These are phyloP conservation scores for Oxyria digyna DNA, from an alignment of 148 eudicot genomes.

Conservation along the genomic window DNA sequence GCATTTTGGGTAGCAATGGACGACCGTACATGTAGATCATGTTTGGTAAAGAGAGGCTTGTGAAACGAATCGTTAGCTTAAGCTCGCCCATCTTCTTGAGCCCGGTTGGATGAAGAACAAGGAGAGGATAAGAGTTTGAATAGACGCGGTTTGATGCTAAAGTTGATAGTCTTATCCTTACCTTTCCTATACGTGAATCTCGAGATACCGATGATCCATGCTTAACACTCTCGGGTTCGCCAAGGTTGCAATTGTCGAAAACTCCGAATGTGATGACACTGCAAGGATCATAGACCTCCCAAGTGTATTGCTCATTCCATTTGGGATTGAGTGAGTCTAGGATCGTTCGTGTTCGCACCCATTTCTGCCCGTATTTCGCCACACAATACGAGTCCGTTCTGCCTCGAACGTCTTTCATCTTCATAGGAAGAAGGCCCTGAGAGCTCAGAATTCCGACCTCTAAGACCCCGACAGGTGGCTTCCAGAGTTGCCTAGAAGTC, in stretches of 20 bases:
- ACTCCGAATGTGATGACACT: slow-evolving; percentile 65
- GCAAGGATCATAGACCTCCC: slow-evolving; percentile 75
- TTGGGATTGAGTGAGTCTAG: slow-evolving; percentile 47
- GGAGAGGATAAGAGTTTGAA: slow-evolving; percentile 58
- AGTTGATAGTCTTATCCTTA: slow-evolving; percentile 58
- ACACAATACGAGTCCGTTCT: slow-evolving; percentile 69
- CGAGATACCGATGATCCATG: not conserved
- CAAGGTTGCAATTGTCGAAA: slow-evolving; percentile 59
- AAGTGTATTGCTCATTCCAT: slow-evolving; percentile 80
- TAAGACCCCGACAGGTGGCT: slow-evolving; percentile 54
- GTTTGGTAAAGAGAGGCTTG: slow-evolving; percentile 49
- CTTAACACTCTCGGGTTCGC: slow-evolving; percentile 24
- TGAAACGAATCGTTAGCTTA: slow-evolving; percentile 54
- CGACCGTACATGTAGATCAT: slow-evolving; percentile 53
- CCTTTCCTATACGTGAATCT: slow-evolving; percentile 61
- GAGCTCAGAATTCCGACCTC: slow-evolving; percentile 68
- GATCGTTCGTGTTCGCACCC: slow-evolving; percentile 67
- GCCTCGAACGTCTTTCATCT: slow-evolving; percentile 42
- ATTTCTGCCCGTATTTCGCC: slow-evolving; percentile 69
- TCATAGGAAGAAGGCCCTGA: slow-evolving; percentile 54
- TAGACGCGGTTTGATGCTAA: slow-evolving; percentile 54
- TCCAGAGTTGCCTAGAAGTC: slow-evolving; percentile 62
- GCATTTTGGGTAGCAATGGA: slow-evolving; percentile 14
- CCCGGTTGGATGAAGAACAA: slow-evolving; percentile 51
- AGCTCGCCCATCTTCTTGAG: slow-evolving; percentile 66